Evolutionary conservation across 164 flowering plant species (phyloP).

Genomic region (Buxus sempervirens): DNA sequence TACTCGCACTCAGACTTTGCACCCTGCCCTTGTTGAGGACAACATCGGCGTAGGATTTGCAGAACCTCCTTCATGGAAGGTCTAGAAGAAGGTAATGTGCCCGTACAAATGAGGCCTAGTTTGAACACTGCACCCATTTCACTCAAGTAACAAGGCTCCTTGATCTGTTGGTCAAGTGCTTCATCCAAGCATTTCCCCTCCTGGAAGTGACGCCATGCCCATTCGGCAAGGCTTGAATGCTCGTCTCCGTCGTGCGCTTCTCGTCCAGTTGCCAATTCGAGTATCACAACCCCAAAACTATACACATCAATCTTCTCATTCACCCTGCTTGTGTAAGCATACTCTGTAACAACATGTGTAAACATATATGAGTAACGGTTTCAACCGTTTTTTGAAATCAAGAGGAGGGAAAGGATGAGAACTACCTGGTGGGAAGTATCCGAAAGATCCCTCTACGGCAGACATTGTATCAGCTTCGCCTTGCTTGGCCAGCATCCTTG

Average conservation of each 20-base stretch:
- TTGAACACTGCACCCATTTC: constrained; percentile 55
- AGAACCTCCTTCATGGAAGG: constrained; percentile 85
- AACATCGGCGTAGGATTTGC: constrained; percentile 40
- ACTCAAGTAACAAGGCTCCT: constrained; percentile 34
- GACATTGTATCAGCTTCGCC: constrained; percentile 62
- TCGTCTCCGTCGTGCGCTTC: constrained; percentile 55
- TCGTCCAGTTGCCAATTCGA: constrained; percentile 75
- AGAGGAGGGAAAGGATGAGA: background rate
- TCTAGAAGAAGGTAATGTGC: constrained; percentile 42
- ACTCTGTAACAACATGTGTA: constrained; percentile 42
- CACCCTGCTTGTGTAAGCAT: constrained; percentile 59
- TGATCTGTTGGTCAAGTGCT: constrained; percentile 48
- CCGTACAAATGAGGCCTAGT: constrained; percentile 73
- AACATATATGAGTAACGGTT: background rate
- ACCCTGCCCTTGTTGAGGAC: constrained; percentile 22
- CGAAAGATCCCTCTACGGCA: constrained; percentile 75
- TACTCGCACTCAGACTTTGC: constrained; percentile 21
- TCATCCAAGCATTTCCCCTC: constrained; percentile 39
- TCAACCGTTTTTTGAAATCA: too few species aligned
- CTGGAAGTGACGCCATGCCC: constrained; percentile 60
- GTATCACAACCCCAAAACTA: constrained; percentile 87
- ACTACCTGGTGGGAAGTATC: constrained; percentile 90
- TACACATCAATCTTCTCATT: constrained; percentile 78
- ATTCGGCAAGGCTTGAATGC: constrained; percentile 53
- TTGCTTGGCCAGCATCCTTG: constrained; percentile 48